Evolutionary conservation across 2,329 filamentous ascomycete species (phyloP).

Genomic region (Cladosporium velox): DNA sequence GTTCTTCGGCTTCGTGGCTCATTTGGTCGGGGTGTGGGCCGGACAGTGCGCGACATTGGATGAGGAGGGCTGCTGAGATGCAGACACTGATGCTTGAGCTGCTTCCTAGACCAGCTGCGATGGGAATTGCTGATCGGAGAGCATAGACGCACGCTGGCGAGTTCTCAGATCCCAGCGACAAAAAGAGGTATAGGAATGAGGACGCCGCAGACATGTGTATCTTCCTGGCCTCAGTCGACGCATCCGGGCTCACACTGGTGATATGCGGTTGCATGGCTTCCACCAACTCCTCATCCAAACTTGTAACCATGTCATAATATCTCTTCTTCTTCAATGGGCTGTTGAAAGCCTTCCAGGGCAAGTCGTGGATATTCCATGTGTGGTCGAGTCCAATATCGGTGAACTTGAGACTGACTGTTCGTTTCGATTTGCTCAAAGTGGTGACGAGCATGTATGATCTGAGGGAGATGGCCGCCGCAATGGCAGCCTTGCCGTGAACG

Average conservation of each 20-base stretch:
- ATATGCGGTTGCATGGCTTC: slow-evolving; percentile 80
- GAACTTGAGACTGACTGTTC: slow-evolving; percentile 85
- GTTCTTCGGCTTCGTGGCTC: slow-evolving; percentile 78
- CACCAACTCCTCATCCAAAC: slow-evolving; percentile 79
- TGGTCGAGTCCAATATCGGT: slow-evolving; percentile 87
- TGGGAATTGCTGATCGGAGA: slow-evolving; percentile 88
- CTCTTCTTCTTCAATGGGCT: slow-evolving; percentile 85
- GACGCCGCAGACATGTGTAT: slow-evolving; percentile 80
- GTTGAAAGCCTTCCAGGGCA: slow-evolving; percentile 84
- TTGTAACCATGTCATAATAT: slow-evolving; percentile 82
- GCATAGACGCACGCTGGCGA: slow-evolving; percentile 86
- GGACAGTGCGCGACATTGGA: slow-evolving; percentile 80
- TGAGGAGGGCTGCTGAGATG: slow-evolving; percentile 75
- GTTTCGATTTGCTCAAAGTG: slow-evolving; percentile 85
- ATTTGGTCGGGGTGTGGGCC: slow-evolving; percentile 93
- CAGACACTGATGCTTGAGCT: slow-evolving; percentile 95
- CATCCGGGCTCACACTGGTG: slow-evolving; percentile 65
- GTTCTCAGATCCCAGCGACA: slow-evolving; percentile 77
- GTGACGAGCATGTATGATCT: slow-evolving; percentile 96
- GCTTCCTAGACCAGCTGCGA: slow-evolving; percentile 86
- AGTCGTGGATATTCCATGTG: slow-evolving; percentile 88
- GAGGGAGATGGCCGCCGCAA: slow-evolving; percentile 91
- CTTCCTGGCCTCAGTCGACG: slow-evolving; percentile 72
- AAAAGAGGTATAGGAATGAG: slow-evolving; percentile 89
- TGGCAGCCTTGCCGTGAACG: slow-evolving; percentile 94